Evolutionary conservation across 2,329 filamentous ascomycete species (phyloP), one percentile per base, ranked within the genome.

Genomic region (Tolypocladium ophioglossoides): DNA sequence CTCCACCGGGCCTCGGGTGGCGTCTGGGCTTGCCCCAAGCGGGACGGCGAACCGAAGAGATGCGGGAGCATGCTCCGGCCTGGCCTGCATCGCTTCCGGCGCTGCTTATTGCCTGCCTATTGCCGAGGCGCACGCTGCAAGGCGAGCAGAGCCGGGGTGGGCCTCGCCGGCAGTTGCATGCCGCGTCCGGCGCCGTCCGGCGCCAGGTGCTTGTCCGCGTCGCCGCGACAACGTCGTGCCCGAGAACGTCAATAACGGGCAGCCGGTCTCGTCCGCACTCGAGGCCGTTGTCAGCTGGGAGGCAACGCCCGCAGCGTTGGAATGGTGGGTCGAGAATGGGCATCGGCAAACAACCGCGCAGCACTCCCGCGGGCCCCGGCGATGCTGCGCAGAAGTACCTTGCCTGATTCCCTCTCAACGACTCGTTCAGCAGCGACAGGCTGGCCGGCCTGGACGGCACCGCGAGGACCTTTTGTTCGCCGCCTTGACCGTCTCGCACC

Each of bases 381-480:
- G n/a, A n/a, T n/a, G n/a, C n/a, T n/a, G n/a, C n/a, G n/a, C n/a
- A n/a, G n/a, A n/a, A n/a, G n/a, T n/a, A n/a, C n/a, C n/a, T n/a
- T n/a, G n/a, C n/a, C n/a, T n/a, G n/a, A n/a, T n/a, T n/a, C n/a
- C n/a, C n/a, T n/a, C n/a, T n/a, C n/a, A n/a, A n/a, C n/a, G n/a
- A n/a, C n/a, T n/a, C n/a, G n/a, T n/a, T n/a, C n/a, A n/a, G n/a
- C n/a, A n/a, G n/a, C n/a, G n/a, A n/a, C n/a, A n/a, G n/a, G n/a
- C n/a, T n/a, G n/a, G n/a, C n/a, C n/a, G n/a, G n/a, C n/a, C n/a
- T n/a, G n/a, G n/a, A n/a, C n/a, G n/a, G n/a, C n/a, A n/a, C n/a
- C n/a, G n/a, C n/a, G n/a, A 30, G 50, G 50, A 41, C 39, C 50
- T 44, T 52, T 52, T 52, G 50, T 52, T 41, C 16, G 50, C 48